A percentile compares a stretch with the other conserved stretches of the same genome.
Evolutionary conservation across 768 basidiomycete species (phyloP).

Genomic region (Tricholoma sp.): DNA sequence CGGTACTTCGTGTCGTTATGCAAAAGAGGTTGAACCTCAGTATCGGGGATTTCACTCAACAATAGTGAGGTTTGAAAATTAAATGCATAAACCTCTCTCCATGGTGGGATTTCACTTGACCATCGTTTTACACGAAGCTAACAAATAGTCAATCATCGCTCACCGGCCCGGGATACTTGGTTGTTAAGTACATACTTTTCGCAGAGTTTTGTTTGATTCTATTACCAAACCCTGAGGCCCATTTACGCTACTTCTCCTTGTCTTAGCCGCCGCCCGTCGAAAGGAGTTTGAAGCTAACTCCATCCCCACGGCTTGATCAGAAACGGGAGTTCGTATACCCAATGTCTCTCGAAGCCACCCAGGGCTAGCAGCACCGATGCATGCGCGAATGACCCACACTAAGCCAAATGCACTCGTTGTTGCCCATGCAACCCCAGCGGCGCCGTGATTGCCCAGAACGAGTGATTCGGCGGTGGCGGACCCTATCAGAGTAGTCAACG

Average conservation of each 20-base stretch:
- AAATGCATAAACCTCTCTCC: background rate
- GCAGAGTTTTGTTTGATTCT: too few species aligned
- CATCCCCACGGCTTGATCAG: background rate
- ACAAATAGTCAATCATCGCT: background rate
- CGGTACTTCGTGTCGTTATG: background rate
- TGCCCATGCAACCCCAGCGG: too few species aligned
- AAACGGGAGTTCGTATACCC: slow-evolving; percentile 17
- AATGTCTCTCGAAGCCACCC: too few species aligned
- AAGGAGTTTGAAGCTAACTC: background rate
- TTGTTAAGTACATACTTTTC: background rate
- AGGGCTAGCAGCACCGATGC: too few species aligned
- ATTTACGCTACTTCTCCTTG: background rate
- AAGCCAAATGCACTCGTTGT: slow-evolving; percentile 24
- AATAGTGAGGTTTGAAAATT: background rate
- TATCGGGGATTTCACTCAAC: background rate
- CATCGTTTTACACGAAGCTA: background rate
- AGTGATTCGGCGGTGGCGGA: too few species aligned
- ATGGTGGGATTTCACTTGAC: background rate
- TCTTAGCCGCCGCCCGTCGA: background rate
- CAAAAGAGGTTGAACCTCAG: background rate
- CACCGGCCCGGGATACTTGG: background rate
- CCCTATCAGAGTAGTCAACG: slow-evolving; percentile 17
- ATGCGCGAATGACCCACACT: slow-evolving; percentile 21
- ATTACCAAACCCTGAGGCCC: background rate
- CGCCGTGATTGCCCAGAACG: too few species aligned